phyloP scores from a whole-genome alignment of 306 rosid species.

The Quercus mongolica region DNA sequence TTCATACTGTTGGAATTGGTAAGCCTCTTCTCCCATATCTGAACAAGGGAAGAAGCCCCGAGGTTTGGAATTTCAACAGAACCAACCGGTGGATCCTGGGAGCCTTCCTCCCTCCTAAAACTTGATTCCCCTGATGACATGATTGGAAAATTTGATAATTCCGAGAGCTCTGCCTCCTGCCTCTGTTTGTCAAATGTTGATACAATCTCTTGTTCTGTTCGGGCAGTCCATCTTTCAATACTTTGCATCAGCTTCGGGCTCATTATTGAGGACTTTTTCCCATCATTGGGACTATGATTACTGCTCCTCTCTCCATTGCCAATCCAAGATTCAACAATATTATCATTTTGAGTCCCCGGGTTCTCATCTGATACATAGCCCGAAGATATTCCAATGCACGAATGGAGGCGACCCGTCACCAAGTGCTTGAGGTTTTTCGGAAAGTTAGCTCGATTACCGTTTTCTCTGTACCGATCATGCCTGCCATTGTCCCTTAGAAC shows the following conservation, averaged over 20 bases:
- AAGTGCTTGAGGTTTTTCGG: conserved; percentile 50
- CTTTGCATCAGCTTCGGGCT: conserved; percentile 19
- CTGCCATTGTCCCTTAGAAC: conserved; percentile 60
- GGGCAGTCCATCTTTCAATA: conserved; percentile 39
- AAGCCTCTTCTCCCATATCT: conserved; percentile 87
- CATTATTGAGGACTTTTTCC: neutral
- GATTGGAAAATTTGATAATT: conserved; percentile 3
- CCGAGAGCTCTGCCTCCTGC: conserved; percentile 27
- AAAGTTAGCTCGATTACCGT: conserved; percentile 25
- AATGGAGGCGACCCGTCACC: conserved; percentile 51
- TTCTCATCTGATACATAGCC: conserved; percentile 23
- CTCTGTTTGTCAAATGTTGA: conserved; percentile 25
- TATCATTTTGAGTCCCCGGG: neutral
- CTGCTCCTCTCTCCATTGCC: conserved; percentile 17
- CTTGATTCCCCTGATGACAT: conserved; percentile 19
- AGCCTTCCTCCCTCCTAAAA: conserved; percentile 22
- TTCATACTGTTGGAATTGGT: conserved; percentile 28
- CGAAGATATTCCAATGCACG: conserved; percentile 41
- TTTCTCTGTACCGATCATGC: conserved; percentile 48
- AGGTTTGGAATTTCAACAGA: conserved; percentile 25
- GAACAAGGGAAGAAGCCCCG: conserved; percentile 85
- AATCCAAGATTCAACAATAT: conserved; percentile 11
- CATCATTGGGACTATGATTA: neutral
- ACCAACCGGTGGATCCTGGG: conserved; percentile 20
- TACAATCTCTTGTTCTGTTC: conserved; percentile 33